Percentiles rank a stretch among this genome's conserved stretches.
These are phyloP conservation scores for Cercospora zeina DNA, from an alignment of 2,329 filamentous ascomycete species.

Conservation along the genomic window DNA sequence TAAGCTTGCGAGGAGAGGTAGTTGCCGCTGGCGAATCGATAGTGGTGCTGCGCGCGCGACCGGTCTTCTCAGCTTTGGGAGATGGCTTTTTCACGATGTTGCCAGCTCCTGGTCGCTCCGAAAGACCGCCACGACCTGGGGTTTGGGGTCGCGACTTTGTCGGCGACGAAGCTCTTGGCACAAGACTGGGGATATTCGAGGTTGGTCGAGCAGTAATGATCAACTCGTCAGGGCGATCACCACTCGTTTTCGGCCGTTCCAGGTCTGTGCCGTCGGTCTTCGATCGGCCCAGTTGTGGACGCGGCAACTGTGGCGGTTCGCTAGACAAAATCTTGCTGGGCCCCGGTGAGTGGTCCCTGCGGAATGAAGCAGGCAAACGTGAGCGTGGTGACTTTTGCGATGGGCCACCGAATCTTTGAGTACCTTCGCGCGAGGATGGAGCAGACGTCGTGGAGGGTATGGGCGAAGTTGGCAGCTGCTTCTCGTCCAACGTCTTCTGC, in stretches of 20 bases:
- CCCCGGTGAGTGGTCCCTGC: conserved; percentile 48
- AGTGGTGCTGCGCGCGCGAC: conserved; percentile 23
- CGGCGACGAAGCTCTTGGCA: conserved; percentile 40
- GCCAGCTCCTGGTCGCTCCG: conserved; percentile 52
- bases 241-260: conserved; percentile 36
- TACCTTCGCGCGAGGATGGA: conserved; percentile 41
- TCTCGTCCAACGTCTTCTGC: conserved; percentile 32
- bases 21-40: conserved; percentile 16
- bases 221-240: conserved; percentile 33
- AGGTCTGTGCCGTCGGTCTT: conserved; percentile 31
- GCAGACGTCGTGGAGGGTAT: conserved; percentile 36
- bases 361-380: conserved; percentile 42
- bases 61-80: conserved; percentile 47
- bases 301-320: conserved; percentile 14
- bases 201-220: conserved; percentile 34
- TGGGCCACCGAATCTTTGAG: conserved; percentile 46
- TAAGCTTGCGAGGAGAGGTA: conserved; percentile 54
- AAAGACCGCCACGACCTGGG: conserved; percentile 52
- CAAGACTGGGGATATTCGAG: conserved; percentile 54
- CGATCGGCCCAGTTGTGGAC: conserved; percentile 38
- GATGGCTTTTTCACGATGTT: conserved; percentile 61
- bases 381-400: conserved; percentile 38
- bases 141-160: conserved; percentile 45
- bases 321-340: conserved; percentile 29
- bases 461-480: conserved; percentile 42